Base-by-base conservation (phyloP, 805 yeast genomes). In the Candida silvicultrix region DNA sequence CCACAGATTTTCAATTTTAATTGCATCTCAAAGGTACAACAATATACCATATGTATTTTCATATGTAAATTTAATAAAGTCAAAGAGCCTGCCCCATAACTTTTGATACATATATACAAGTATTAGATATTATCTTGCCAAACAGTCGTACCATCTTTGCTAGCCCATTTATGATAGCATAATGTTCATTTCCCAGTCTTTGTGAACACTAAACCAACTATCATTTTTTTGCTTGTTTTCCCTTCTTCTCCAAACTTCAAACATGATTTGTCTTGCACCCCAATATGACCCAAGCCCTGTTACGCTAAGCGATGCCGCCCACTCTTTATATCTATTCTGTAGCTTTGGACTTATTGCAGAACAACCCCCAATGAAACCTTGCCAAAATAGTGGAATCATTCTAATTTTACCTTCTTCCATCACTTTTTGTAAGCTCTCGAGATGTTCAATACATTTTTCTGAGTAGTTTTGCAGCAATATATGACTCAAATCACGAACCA, bases 351-450 rank as follows among this genome's bases (percentile, higher is more conserved):
- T 77, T 48, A 77, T 74, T 11, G 89, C 83, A 50, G 85, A 89
- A 56, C 94, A 83, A 0, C 95, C 96, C 1, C 92, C 89, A 39
- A 89, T 83, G 54, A 89, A 89, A 0, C 94, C 95, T 58, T 85
- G 92, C 94, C 96, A 89, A 55, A 87, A 80, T 31, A 87, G 67
- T 4, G 97, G 96, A 32, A 83, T 78, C 19, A 83, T 75, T 1
- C 83, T 80, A 22, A 77, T 80, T 19, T 72, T 65, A 16, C 67
- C 62, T 3, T 52, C 50, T 7, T 75, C 74, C 31, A 83, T 79
- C 42, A 86, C 66, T 37, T 62, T 59, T 47, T 81, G 85, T 45
- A 89, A 75, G 46, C 73, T 69, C 55, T 83, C 80, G 52, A 88
- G 66, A 58, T 84, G 89, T 21, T 70, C 66, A 43, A 88, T 68